phyloP scores from a whole-genome alignment of 768 basidiomycete genomes.

The Macrocybe gigantea region DNA sequence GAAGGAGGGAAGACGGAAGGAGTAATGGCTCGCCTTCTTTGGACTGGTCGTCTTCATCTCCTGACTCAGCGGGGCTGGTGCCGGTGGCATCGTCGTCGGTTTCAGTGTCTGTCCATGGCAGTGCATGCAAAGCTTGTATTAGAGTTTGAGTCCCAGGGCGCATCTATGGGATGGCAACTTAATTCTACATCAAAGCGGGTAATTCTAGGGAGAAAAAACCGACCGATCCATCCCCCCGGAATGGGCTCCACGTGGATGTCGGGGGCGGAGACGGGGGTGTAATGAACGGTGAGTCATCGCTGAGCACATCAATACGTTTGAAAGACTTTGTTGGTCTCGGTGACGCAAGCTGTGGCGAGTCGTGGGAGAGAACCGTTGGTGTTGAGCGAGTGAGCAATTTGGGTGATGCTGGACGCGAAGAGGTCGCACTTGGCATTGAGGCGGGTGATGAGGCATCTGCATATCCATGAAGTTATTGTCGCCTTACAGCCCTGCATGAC shows the following conservation, averaged over 20 bases:
- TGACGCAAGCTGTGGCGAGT: constrained; percentile 36
- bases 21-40: constrained; percentile 19
- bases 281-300: constrained; percentile 54
- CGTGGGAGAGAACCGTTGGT: constrained; percentile 18
- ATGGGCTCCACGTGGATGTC: constrained; percentile 44
- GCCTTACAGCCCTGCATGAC: not conserved
- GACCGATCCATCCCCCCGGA: constrained; percentile 70
- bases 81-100: constrained; percentile 70
- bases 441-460: constrained; percentile 12
- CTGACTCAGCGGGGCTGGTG: constrained; percentile 59
- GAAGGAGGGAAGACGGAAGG: constrained; percentile 1
- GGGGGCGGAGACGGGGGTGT: constrained; percentile 63
- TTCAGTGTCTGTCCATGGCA: constrained; percentile 73
- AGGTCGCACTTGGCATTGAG: constrained; percentile 20
- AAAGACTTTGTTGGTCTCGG: constrained; percentile 8
- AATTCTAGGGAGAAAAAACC: constrained; percentile 18
- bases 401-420: constrained; percentile 24
- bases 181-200: constrained; percentile 7
- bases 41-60: constrained; percentile 63
- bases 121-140: constrained; percentile 82
- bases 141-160: constrained; percentile 84
- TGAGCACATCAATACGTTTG: constrained; percentile 5
- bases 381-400: constrained; percentile 7
- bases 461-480: not conserved
- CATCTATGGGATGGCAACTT: constrained; percentile 45